Percentiles rank a stretch among this genome's conserved stretches.
Conservation (phyloP, 2,329 filamentous ascomycete genomes). For the Diaporthe helianthi region DNA sequence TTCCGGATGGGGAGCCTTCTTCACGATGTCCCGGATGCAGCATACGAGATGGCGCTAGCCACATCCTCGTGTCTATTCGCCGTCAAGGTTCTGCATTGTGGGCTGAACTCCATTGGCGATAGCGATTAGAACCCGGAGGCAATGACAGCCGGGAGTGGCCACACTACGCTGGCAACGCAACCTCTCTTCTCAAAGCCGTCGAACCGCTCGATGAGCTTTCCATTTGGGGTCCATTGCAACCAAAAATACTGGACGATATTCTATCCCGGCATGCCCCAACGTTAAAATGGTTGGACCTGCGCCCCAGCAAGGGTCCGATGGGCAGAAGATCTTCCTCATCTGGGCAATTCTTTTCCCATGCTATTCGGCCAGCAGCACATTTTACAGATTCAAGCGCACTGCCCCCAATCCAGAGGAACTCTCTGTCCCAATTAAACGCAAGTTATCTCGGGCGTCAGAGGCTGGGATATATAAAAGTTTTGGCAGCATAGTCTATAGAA, state of each 20-base stretch:
- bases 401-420: not conserved
- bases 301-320: not conserved
- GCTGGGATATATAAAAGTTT: conserved; percentile 5
- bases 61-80: conserved; percentile 14
- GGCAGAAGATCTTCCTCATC: not conserved
- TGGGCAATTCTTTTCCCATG: not conserved
- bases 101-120: not conserved
- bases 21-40: not conserved
- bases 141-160: not conserved
- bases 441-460: not conserved
- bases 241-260: conserved; percentile 2
- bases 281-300: not conserved
- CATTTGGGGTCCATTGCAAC: not conserved
- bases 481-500: conserved; percentile 11
- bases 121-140: conserved; percentile 17
- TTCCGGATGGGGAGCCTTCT: conserved; percentile 22
- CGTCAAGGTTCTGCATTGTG: not conserved
- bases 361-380: conserved; percentile 7
- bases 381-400: not conserved
- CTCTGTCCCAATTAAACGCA: conserved; percentile 3
- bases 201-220: conserved; percentile 22
- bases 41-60: conserved; percentile 10
- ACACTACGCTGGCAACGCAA: not conserved
- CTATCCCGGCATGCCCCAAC: conserved; percentile 6
- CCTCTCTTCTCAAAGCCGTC: not conserved